Percentiles rank a stretch among this genome's conserved stretches.
Evolutionary conservation across 805 yeast genomes (phyloP).

Genomic region (Jamesozyma spencerorum): DNA sequence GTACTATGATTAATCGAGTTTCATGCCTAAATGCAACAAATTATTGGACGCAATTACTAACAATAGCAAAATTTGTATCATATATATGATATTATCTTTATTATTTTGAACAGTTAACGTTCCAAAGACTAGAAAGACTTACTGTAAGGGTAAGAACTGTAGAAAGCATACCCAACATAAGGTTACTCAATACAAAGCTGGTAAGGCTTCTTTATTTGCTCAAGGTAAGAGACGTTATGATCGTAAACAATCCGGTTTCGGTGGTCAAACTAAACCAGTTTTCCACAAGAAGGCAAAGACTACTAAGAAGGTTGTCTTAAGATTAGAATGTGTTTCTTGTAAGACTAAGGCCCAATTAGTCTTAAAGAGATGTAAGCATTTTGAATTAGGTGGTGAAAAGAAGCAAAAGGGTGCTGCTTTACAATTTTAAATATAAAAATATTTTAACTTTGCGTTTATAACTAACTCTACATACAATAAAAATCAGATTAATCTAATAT

Average conservation of each 20-base stretch:
- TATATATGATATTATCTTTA: too few relatives aligned
- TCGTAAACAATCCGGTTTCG: constrained; percentile 99
- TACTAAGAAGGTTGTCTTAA: constrained; percentile 98
- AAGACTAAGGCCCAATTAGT: constrained; percentile 97
- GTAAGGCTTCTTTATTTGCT: constrained; percentile 97
- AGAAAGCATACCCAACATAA: constrained; percentile 99
- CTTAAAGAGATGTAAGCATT: constrained; percentile 99
- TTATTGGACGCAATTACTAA: too few relatives aligned
- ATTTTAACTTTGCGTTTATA: background rate
- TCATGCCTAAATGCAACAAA: too few relatives aligned
- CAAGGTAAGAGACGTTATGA: constrained; percentile 99
- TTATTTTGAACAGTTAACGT: constrained; percentile 69
- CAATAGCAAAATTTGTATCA: background rate
- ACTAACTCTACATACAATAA: too few relatives aligned
- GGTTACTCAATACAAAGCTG: constrained; percentile 99
- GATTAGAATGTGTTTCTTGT: constrained; percentile 97
- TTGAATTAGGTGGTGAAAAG: constrained; percentile 99
- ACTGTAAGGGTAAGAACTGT: constrained; percentile 98
- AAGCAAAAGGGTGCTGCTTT: constrained; percentile 99
- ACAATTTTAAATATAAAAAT: constrained; percentile 65
- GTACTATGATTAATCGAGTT: too few relatives aligned
- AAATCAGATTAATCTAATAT: too few relatives aligned
- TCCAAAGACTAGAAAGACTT: constrained; percentile 99
- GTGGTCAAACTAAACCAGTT: constrained; percentile 99
- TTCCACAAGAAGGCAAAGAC: constrained; percentile 99